Evolutionary conservation across 2,329 filamentous ascomycete genomes (phyloP), one percentile per base, ranked within the genome.

Genomic region (Cordyceps fumosorosea): DNA sequence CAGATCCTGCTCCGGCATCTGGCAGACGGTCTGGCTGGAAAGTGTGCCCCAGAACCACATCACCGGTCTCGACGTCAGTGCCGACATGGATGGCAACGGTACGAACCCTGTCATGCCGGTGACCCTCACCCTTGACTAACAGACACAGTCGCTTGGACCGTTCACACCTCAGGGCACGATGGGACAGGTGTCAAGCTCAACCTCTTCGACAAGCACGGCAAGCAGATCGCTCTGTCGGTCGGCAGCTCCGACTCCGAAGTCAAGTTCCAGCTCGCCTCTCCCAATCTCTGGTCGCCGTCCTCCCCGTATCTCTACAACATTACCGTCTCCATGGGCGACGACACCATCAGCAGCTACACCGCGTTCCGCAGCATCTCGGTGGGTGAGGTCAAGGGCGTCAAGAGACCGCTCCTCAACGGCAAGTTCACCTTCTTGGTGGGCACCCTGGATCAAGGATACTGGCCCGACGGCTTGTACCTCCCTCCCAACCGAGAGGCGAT

Each of bases 1-100:
- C 70, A 85, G 84, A 0, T 84, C 88, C 0, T 90, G 87, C 69
- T 87, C 85, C 40, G 88, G 88, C 5, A 90, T 91, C 65, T 91
- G 88, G 88, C 88, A 90, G 69, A 81, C 80, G 20, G 88, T 90
- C 0, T 91, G 88, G 88, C 74, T 91, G 2, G 84, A 89, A 69
- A 78, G 82, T n/a, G 85, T 81, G 0, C 84, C 87, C 0, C 65
- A 73, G 0, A 79, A 82, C 56, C 76, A 86, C 66, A 81, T 90
- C 60, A 81, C 80, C 0, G 77, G 81, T 47, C 73, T 90, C 2
- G 83, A 89, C 64, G 68, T 90, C 18, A 72, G 78, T 29, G 87
- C 85, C 0, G 80, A 79, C 65, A 82, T 81, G 74, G 66, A 84
- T 55, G 84, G 84, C 18, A 70, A 77, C 63, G 68, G 76, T 72